These are phyloP conservation scores for Ceratocystis smalleyi DNA, from an alignment of 2,329 filamentous ascomycete species.

Conservation along the genomic window DNA sequence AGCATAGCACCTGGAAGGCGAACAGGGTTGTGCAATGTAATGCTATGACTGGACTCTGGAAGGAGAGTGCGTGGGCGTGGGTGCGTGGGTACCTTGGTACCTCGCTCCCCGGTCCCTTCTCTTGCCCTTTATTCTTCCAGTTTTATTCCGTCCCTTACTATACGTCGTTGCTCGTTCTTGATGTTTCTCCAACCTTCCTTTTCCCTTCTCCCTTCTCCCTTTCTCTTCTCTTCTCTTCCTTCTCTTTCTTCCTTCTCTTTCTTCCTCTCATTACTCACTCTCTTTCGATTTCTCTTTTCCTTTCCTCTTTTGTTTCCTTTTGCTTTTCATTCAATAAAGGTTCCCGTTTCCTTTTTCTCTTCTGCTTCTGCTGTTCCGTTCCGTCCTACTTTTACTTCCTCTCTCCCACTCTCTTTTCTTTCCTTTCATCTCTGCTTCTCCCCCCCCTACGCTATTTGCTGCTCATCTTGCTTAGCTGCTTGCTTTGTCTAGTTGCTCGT, in stretches of 20 bases:
- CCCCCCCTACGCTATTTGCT: constrained; percentile 19
- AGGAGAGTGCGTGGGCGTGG: background rate
- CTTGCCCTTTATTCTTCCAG: background rate
- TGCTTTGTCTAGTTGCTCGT: constrained; percentile 18
- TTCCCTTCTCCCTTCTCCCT: constrained; percentile 19
- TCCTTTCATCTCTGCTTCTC: constrained; percentile 16
- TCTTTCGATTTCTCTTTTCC: constrained; percentile 21
- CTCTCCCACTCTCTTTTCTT: constrained; percentile 18
- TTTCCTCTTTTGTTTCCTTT: constrained; percentile 17
- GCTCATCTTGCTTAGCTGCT: constrained; percentile 19
- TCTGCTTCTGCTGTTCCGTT: constrained; percentile 4
- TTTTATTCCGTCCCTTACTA: constrained; percentile 18
- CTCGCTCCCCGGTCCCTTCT: background rate
- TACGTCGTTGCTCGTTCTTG: constrained; percentile 16
- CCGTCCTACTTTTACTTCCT: constrained; percentile 20
- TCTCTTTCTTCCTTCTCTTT: constrained; percentile 4
- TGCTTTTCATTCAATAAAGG: background rate
- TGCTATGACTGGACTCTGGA: background rate
- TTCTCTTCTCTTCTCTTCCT: constrained; percentile 5
- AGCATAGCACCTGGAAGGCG: too few relatives aligned
- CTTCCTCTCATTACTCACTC: constrained; percentile 10
- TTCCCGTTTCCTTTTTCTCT: constrained; percentile 15
- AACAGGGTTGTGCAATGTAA: background rate
- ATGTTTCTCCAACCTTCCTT: constrained; percentile 20
- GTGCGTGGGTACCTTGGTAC: background rate